A percentile compares a stretch with the other conserved stretches of the same genome.
Conservation (phyloP, 164 flowering plant genomes). For the Paratinospora sagittata region DNA sequence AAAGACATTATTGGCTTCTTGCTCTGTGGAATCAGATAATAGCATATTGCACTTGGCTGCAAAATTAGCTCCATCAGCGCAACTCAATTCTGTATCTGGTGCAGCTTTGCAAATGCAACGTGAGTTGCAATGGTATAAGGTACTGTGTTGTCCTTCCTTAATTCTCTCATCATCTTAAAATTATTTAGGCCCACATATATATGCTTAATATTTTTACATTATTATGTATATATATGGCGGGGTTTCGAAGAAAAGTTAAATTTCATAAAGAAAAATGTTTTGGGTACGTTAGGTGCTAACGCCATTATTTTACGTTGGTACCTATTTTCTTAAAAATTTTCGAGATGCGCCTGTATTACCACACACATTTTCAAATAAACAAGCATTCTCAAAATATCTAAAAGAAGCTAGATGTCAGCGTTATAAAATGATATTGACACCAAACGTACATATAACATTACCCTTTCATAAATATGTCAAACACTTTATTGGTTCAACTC, state of each 20-base stretch:
- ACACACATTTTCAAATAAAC: neutral
- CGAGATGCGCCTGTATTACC: neutral
- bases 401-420: no score
- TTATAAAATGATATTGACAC: no score
- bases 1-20: neutral
- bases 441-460: no score
- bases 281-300: no score
- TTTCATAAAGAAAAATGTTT: no score
- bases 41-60: slow-evolving; percentile 25
- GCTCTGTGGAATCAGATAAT: slow-evolving; percentile 2
- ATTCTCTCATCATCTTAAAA: neutral
- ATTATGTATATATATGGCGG: neutral
- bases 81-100: slow-evolving; percentile 19
- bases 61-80: slow-evolving; percentile 11
- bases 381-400: neutral
- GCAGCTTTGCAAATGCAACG: slow-evolving; percentile 32
- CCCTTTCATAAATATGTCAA: no score
- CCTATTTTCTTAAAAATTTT: no score
- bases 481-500: no score
- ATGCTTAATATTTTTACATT: neutral
- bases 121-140: slow-evolving; percentile 29
- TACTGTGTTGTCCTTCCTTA: neutral
- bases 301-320: no score
- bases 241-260: no score
- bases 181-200: no score